phyloP scores from a whole-genome alignment of 257 asterid genomes.

The Plectranthus barbatus region DNA sequence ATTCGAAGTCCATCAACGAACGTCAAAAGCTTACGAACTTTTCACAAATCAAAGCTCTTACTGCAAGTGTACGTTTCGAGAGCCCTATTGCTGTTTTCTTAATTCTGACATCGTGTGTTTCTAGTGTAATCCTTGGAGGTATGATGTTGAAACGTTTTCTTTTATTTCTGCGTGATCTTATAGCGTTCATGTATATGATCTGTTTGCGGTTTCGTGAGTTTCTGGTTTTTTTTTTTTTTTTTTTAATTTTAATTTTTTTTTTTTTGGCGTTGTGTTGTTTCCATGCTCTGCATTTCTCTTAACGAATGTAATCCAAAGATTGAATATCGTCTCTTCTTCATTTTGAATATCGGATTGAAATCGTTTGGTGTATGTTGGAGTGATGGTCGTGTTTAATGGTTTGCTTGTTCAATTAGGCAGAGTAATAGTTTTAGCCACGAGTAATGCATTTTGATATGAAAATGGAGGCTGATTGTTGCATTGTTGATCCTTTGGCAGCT shows the following conservation, averaged over 20 bases:
- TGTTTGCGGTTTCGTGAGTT: neutral
- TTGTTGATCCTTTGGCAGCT: constrained; percentile 5
- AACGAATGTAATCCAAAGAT: too few relatives aligned
- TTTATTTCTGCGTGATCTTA: neutral
- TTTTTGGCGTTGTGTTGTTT: neutral
- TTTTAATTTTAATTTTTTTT: neutral
- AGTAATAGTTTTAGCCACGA: neutral
- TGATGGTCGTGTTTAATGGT: too few relatives aligned
- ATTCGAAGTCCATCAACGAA: neutral
- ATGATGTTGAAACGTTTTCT: neutral
- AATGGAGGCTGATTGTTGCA: neutral
- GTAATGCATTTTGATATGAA: neutral
- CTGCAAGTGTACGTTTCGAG: neutral
- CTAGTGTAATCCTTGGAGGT: constrained; percentile 2
- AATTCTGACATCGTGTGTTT: neutral
- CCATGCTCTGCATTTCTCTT: neutral
- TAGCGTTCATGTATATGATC: neutral
- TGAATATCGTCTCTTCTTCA: neutral
- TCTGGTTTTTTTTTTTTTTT: neutral
- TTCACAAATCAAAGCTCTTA: neutral
- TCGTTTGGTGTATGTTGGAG: too few relatives aligned
- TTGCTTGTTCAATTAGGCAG: too few relatives aligned
- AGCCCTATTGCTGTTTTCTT: neutral
- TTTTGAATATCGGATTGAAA: neutral
- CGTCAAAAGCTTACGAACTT: neutral